A percentile compares a stretch with the other conserved stretches of the same genome.
phyloP scores from a whole-genome alignment of 2,329 filamentous ascomycete species.

The Alternaria viburni region DNA sequence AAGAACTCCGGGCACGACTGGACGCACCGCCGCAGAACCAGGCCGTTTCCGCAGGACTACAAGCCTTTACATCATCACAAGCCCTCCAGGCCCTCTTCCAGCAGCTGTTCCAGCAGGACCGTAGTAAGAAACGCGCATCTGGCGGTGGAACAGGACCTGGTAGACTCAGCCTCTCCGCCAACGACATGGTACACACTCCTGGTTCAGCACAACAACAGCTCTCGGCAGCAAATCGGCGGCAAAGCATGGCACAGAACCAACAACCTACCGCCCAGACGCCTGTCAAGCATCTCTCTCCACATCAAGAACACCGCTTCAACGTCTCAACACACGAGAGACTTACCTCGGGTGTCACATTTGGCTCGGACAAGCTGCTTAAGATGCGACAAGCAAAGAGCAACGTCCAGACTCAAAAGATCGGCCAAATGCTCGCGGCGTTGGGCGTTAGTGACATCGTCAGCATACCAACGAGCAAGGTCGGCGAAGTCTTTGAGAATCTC shows the following conservation, averaged over 20 bases:
- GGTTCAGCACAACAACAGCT: conserved; percentile 36
- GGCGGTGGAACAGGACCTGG: conserved; percentile 35
- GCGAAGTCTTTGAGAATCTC: conserved; percentile 73
- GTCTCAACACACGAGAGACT: conserved; percentile 86
- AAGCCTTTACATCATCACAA: conserved; percentile 76
- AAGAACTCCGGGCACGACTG: conserved; percentile 83
- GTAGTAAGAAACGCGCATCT: conserved; percentile 80
- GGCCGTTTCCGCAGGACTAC: conserved; percentile 42
- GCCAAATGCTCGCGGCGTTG: conserved; percentile 72
- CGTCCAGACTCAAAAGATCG: conserved; percentile 77
- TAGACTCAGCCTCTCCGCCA: conserved; percentile 48
- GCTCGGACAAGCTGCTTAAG: conserved; percentile 81
- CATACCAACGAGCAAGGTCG: conserved; percentile 76
- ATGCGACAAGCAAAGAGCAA: conserved; percentile 78
- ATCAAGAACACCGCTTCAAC: conserved; percentile 81
- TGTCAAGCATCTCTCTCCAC: conserved; percentile 65
- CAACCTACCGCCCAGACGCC: conserved; percentile 49
- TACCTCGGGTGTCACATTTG: conserved; percentile 85
- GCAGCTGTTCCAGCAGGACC: conserved; percentile 81
- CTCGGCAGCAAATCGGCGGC: conserved; percentile 44
- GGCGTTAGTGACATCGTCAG: conserved; percentile 72
- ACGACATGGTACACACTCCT: conserved; percentile 46
- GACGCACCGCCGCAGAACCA: conserved; percentile 74
- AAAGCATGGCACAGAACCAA: conserved; percentile 38
- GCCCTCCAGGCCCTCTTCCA: conserved; percentile 82